Base-by-base conservation (phyloP, 2,329 filamentous ascomycete genomes). In the Xylariaceae sp. region DNA sequence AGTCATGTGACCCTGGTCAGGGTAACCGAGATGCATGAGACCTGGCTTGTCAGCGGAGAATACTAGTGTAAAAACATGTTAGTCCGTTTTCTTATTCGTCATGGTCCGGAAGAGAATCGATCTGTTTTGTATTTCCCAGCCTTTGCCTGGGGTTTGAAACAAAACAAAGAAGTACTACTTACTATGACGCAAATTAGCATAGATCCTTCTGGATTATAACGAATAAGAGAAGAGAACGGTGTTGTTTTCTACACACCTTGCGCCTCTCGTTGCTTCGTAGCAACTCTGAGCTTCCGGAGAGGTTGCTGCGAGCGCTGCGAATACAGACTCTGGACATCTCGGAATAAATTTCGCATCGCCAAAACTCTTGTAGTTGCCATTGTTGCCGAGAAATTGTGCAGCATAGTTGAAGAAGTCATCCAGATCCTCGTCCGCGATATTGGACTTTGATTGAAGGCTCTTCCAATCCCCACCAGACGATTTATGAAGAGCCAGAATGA, bases 321-420 rank as follows among this genome's bases (percentile, higher is more conserved):
- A 79, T 5, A 78, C 80, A 53, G 81, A 79, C 60, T 84, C 79
- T 6, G 79, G 75, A 63, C 88, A 83, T 60, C 88, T 79, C 2
- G 89, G 89, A 51, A 94, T 80, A 66, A 94, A 92, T 68, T 94
- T 94, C 63, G 86, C 82, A 70, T 94, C 89, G 41, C 90, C 90
- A 63, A 92, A 93, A 61, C 87, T 88, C 74, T 93, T 93, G 74
- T 93, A 94, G 71, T 94, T 94, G 57, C 90, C 88, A 56, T 79
- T 79, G 66, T 93, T 94, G 42, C 88, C 88, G 2, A 94, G 75
- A 69, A 94, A 91, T 70, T 90, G 87, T 31, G 82, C 83, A 7
- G 87, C 79, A 69, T 93, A 94, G 68, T 91, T 83, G 36, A 93
- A 75, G 73, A 92, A 92, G 54, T 79, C 75, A 14, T 79, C 78